These are phyloP conservation scores for Chloromonas sp. DNA, from an alignment of 163 green algal species.

Conservation along the genomic window DNA sequence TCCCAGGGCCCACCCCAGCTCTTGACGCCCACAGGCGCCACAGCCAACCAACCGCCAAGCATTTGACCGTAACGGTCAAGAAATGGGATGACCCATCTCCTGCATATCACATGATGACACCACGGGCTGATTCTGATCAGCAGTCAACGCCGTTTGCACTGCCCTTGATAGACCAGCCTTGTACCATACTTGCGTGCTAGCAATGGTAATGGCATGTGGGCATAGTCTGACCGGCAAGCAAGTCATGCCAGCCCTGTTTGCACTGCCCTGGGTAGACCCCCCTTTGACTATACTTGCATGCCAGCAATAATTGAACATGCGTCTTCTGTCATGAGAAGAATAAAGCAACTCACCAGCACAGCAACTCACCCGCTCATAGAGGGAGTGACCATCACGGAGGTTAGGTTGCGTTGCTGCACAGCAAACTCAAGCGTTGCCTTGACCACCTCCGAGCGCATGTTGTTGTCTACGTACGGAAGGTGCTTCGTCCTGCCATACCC, in stretches of 20 bases:
- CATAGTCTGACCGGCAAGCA: too few relatives aligned
- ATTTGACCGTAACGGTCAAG: constrained; percentile 33
- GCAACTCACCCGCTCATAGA: constrained; percentile 38
- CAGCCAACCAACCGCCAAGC: constrained; percentile 31
- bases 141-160: too few relatives aligned
- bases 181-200: too few relatives aligned
- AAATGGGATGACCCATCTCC: constrained; percentile 43
- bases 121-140: too few relatives aligned
- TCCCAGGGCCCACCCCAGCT: constrained; percentile 32
- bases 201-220: too few relatives aligned
- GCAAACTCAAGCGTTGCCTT: constrained; percentile 23
- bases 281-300: not conserved
- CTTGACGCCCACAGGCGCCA: constrained; percentile 40
- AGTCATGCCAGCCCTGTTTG: too few relatives aligned
- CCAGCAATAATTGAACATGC: constrained; percentile 1
- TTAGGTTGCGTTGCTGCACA: constrained; percentile 6
- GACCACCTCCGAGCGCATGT: constrained; percentile 33
- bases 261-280: too few relatives aligned
- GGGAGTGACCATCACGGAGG: constrained; percentile 30
- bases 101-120: not conserved
- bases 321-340: not conserved
- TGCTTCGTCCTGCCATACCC: constrained; percentile 21
- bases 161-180: too few relatives aligned
- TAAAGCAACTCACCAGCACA: not conserved
- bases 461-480: constrained; percentile 38